Evolutionary conservation across 75 land plant species (phyloP), one percentile per base, ranked within the genome.

Genomic region (Azolla pinnata): DNA sequence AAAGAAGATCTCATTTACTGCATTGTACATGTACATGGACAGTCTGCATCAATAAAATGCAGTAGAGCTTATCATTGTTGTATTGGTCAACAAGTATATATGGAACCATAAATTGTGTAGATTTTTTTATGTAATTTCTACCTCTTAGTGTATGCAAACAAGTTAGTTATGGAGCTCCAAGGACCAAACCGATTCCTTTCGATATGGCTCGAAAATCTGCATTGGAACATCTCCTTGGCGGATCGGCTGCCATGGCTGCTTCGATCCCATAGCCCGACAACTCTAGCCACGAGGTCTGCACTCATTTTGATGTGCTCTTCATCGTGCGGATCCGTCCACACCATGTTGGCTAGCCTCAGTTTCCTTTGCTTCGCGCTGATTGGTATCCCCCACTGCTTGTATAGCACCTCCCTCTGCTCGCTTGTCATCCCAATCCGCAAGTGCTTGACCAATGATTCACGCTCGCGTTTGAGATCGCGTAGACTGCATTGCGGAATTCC

Each of bases 301-400:
- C 97, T 92, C 35, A 80, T 83, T 56, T 85, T 73, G 35, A 92
- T 64, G 54, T 92, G 89, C 25, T 27, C 46, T 26, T 49, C 33
- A 64, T 89, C 79, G 61, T 75, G 78, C 18, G 97, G 96, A 59
- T 92, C 78, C 4, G 79, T 83, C 97, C 97, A 92, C 4, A 92
- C 68, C 64, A 76, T 85, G 70, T 78, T 66, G 30, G 76, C 71
- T 20, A 92, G 77, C 59, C 85, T 89, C 29, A 85, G 62, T 69
- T 67, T 88, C 56, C 97, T 75, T 54, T 88, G 97, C 73, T 92
- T 92, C 19, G 81, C 80, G 10, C 85, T 86, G 0, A 88, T 68
- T 14, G 96, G 87, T 1, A 92, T 70, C 4, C 80, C 80, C 89
- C 86, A 92, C 62, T 81, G 78, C 4, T 63, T 48, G 63, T 75